Evolutionary conservation across 805 yeast species (phyloP).

Genomic region (Ogataea sp.): DNA sequence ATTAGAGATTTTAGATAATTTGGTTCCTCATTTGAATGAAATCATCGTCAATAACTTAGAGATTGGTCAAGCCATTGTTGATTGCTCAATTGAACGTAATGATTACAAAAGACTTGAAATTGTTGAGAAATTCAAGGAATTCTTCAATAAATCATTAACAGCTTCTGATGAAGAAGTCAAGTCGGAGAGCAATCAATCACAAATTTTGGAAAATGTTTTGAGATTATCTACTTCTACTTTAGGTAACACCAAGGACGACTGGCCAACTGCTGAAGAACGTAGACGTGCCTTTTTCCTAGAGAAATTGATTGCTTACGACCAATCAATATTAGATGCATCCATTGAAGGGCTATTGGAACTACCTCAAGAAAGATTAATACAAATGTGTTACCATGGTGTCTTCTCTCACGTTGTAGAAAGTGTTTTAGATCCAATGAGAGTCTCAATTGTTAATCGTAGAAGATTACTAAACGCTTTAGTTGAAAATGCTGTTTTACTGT

Average conservation of each 20-base stretch:
- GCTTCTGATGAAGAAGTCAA: slow-evolving; percentile 23
- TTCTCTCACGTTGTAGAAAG: slow-evolving; percentile 84
- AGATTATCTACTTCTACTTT: slow-evolving; percentile 62
- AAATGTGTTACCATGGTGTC: slow-evolving; percentile 83
- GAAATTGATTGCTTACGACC: slow-evolving; percentile 62
- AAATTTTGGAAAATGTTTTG: slow-evolving; percentile 60
- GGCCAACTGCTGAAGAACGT: slow-evolving; percentile 91
- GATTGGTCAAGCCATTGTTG: slow-evolving; percentile 56
- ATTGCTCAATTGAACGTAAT: slow-evolving; percentile 51
- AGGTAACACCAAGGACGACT: slow-evolving; percentile 76
- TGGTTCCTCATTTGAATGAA: slow-evolving; percentile 59
- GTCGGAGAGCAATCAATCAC: slow-evolving; percentile 25
- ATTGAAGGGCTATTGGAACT: slow-evolving; percentile 54
- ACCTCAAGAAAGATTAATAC: slow-evolving; percentile 52
- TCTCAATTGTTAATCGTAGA: slow-evolving; percentile 43
- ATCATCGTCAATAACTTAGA: slow-evolving; percentile 63
- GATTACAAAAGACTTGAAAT: slow-evolving; percentile 56
- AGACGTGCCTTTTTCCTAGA: slow-evolving; percentile 70
- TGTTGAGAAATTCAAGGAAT: slow-evolving; percentile 37
- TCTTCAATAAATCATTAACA: slow-evolving; percentile 25
- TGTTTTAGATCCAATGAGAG: slow-evolving; percentile 40
- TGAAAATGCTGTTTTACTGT: slow-evolving; percentile 43
- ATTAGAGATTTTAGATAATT: slow-evolving; percentile 49
- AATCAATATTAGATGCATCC: slow-evolving; percentile 45
- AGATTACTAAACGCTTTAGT: slow-evolving; percentile 61